These are phyloP conservation scores for Aspergillus proliferans DNA, from an alignment of 2,329 filamentous ascomycete species.

Conservation along the genomic window DNA sequence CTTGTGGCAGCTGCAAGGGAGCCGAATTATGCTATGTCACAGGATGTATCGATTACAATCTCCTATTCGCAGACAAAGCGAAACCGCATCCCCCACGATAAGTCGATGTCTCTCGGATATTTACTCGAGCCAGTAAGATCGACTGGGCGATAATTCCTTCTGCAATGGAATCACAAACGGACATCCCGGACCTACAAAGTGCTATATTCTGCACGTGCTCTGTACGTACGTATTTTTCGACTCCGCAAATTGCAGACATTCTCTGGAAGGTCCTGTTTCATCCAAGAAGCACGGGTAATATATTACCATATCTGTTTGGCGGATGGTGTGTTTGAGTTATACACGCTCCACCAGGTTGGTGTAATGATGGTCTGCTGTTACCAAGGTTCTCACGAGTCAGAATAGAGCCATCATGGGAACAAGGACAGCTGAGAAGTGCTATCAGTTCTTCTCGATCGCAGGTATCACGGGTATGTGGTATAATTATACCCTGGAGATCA, in stretches of 20 bases:
- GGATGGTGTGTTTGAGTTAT: slow-evolving; percentile 30
- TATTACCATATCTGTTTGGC: slow-evolving; percentile 14
- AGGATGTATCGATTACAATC: slow-evolving; percentile 9
- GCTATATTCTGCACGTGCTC: not conserved
- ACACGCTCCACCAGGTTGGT: slow-evolving; percentile 20
- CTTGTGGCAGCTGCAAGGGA: slow-evolving; percentile 4
- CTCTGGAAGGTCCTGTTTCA: not conserved
- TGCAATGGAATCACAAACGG: not conserved
- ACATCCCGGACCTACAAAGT: not conserved
- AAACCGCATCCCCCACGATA: not conserved
- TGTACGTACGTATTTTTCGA: too few relatives aligned
- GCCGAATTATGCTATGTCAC: not conserved
- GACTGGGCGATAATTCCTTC: not conserved
- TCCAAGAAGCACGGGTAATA: slow-evolving; percentile 6
- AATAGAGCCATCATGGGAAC: too few relatives aligned
- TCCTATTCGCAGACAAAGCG: slow-evolving; percentile 8
- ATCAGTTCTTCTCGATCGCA: not conserved
- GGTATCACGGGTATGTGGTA: not conserved
- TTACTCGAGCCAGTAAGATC: not conserved
- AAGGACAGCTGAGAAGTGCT: too few relatives aligned
- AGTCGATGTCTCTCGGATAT: not conserved
- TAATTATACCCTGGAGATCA: slow-evolving; percentile 1
- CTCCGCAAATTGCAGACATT: too few relatives aligned
- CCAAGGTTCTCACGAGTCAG: too few relatives aligned
- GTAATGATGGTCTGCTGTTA: slow-evolving; percentile 10